A percentile compares a stretch with the other conserved stretches of the same genome.
Evolutionary conservation across 352 stramenopile genomes (phyloP).

Genomic region (Phytopythium montanum): DNA sequence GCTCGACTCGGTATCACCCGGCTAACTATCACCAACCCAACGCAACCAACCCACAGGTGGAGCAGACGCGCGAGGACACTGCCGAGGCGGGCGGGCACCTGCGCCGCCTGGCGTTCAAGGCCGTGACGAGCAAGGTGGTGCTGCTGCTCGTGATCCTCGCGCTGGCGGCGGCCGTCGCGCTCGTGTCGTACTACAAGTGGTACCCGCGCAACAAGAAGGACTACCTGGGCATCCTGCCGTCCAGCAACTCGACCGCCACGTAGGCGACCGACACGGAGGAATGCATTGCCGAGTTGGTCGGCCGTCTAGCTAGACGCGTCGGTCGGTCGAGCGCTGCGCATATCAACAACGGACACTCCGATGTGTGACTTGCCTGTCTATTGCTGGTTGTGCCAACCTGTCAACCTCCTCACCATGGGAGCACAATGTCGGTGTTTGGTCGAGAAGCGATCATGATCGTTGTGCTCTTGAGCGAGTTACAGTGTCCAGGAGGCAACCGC

Average conservation of each 20-base stretch:
- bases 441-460: no score
- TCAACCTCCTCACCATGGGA: no score
- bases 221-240: constrained; percentile 47
- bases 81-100: constrained; percentile 54
- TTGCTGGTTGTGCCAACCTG: no score
- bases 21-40: background rate
- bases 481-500: background rate
- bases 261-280: background rate
- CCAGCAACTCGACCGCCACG: constrained; percentile 10
- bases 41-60: constrained; percentile 25
- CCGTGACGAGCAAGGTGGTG: constrained; percentile 55
- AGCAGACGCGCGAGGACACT: constrained; percentile 61
- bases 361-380: no score
- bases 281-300: no score
- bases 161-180: constrained; percentile 42
- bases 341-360: no score
- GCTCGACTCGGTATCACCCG: background rate
- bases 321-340: no score
- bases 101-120: constrained; percentile 52
- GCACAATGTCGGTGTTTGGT: no score
- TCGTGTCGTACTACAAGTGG: constrained; percentile 80
- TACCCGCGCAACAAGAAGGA: constrained; percentile 73
- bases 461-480: no score
- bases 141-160: constrained; percentile 59
- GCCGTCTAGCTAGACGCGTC: no score